Evolutionary conservation across 2,329 filamentous ascomycete genomes (phyloP).

Genomic region (Microcyclospora tardicrescens): DNA sequence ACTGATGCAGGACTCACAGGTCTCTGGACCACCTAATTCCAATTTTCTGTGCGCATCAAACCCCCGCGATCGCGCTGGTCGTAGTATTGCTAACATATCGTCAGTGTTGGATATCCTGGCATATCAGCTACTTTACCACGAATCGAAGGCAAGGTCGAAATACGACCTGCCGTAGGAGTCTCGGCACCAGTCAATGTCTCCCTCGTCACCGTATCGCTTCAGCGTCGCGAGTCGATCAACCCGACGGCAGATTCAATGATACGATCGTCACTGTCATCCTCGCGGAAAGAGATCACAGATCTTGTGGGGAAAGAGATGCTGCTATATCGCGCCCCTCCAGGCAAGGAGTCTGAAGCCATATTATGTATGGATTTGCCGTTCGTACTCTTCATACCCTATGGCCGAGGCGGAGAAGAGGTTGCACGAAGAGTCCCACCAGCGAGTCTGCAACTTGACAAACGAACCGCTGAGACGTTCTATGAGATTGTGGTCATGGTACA

Average conservation of each 20-base stretch:
- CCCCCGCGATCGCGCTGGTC: no score
- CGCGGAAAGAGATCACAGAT: slow-evolving; percentile 79
- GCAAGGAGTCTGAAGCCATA: slow-evolving; percentile 75
- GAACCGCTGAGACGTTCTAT: slow-evolving; percentile 94
- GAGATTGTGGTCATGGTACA: slow-evolving; percentile 93
- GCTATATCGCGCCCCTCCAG: slow-evolving; percentile 72
- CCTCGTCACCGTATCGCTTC: slow-evolving; percentile 84
- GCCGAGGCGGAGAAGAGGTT: slow-evolving; percentile 77
- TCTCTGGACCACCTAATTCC: slow-evolving; percentile 6
- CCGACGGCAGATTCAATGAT: slow-evolving; percentile 88
- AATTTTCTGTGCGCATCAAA: slow-evolving; percentile 51
- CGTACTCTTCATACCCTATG: slow-evolving; percentile 92
- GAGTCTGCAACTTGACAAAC: slow-evolving; percentile 75
- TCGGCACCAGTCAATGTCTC: slow-evolving; percentile 85
- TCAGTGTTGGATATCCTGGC: slow-evolving; percentile 74
- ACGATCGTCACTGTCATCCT: slow-evolving; percentile 72
- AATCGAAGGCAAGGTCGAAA: slow-evolving; percentile 96
- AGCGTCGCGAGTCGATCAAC: slow-evolving; percentile 90
- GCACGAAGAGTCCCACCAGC: slow-evolving; percentile 84
- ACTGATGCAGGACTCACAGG: no score
- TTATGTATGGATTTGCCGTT: slow-evolving; percentile 96
- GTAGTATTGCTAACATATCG: neutral
- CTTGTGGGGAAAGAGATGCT: slow-evolving; percentile 93
- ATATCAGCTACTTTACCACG: slow-evolving; percentile 96
- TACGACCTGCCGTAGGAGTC: slow-evolving; percentile 71